Evolutionary conservation across 139 green algal genomes (phyloP).

Genomic region (Ettlia oleoabundans): DNA sequence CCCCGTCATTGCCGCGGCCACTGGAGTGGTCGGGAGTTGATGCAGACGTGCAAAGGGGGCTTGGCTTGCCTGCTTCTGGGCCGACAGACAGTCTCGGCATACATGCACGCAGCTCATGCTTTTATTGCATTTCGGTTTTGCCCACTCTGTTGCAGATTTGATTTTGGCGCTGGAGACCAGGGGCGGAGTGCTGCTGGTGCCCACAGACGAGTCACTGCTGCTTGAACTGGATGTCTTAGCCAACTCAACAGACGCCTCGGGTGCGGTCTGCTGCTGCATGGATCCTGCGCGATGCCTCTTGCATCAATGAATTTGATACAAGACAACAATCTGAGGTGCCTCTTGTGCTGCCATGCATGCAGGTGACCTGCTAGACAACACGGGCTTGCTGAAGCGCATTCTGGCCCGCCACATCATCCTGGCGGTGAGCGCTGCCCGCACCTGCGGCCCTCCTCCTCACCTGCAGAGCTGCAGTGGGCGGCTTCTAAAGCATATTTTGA

Average conservation of each 20-base stretch:
- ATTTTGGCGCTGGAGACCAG: neutral
- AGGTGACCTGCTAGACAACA: neutral
- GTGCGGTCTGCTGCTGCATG: too few relatives aligned
- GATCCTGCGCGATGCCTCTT: too few relatives aligned
- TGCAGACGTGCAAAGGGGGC: neutral
- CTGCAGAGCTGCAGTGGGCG: too few relatives aligned
- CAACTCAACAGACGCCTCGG: neutral
- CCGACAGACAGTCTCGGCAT: too few relatives aligned
- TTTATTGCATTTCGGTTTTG: neutral
- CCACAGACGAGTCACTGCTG: conserved; percentile 17
- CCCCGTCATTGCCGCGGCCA: neutral
- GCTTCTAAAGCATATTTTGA: too few relatives aligned
- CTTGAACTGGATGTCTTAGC: neutral
- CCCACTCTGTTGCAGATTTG: conserved; percentile 5
- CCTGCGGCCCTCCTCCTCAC: too few relatives aligned
- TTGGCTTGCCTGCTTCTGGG: too few relatives aligned
- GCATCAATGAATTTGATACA: too few relatives aligned
- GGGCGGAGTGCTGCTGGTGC: conserved; percentile 32
- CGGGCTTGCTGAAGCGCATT: neutral
- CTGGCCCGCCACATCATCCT: conserved; percentile 20
- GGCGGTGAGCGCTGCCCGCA: neutral
- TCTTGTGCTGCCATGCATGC: neutral
- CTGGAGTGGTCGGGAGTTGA: neutral
- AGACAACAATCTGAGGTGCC: neutral
- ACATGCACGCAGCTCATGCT: neutral